These are phyloP conservation scores for Bretschneidera sinensis DNA, from an alignment of 345 rosid genomes.

Conservation along the genomic window DNA sequence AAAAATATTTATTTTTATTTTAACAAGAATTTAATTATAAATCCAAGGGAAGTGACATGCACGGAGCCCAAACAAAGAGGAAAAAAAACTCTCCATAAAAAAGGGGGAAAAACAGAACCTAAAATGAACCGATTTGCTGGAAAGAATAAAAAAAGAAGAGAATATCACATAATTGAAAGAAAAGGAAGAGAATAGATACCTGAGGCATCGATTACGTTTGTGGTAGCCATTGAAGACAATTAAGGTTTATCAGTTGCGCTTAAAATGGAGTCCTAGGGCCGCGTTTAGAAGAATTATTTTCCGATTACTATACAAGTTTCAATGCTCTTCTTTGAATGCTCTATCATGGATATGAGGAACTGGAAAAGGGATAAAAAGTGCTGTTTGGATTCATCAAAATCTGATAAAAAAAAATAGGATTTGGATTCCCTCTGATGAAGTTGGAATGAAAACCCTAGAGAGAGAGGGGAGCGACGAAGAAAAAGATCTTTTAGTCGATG, in stretches of 20 bases:
- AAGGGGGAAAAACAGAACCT: background rate
- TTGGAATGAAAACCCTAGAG: slow-evolving; percentile 8
- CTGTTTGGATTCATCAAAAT: background rate
- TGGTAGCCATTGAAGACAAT: slow-evolving; percentile 13
- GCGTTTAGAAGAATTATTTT: background rate
- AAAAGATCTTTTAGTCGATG: background rate
- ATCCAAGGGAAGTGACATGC: too few species aligned
- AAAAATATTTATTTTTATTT: too few species aligned
- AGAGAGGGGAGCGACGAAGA: background rate
- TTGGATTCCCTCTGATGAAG: background rate
- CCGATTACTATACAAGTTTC: background rate
- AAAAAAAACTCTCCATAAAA: too few species aligned
- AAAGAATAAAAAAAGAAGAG: background rate
- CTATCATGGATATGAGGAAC: too few species aligned
- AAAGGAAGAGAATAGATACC: slow-evolving; percentile 1
- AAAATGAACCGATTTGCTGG: too few species aligned
- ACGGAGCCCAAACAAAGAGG: too few species aligned
- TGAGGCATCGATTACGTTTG: slow-evolving; percentile 2
- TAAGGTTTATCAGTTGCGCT: background rate
- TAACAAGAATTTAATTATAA: too few species aligned
- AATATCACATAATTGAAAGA: background rate
- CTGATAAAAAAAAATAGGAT: background rate
- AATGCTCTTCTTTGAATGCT: too few species aligned
- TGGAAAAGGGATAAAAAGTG: background rate
- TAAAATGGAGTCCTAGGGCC: background rate